Evolutionary conservation across 192 early-diverging fungal species (phyloP).

Genomic region (Coemansia sp.): DNA sequence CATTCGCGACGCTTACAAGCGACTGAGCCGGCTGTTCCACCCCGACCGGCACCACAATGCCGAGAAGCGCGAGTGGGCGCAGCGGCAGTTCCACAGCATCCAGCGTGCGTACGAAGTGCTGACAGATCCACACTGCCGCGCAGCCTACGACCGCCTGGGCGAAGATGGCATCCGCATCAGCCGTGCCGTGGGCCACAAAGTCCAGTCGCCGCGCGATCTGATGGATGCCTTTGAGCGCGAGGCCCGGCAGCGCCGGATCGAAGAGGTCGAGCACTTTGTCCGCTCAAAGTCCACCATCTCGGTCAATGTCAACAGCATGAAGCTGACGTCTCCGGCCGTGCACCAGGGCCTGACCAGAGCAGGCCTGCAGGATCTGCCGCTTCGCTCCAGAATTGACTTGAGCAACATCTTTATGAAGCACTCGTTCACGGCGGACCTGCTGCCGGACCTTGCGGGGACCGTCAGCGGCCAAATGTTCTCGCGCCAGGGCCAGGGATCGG

Average conservation of each 20-base stretch:
- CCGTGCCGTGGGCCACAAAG: slow-evolving; percentile 58
- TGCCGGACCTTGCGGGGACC: slow-evolving; percentile 44
- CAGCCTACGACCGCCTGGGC: slow-evolving; percentile 91
- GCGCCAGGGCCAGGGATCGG: slow-evolving; percentile 60
- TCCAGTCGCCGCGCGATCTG: slow-evolving; percentile 66
- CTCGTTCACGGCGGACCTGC: slow-evolving; percentile 58
- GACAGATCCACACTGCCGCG: slow-evolving; percentile 65
- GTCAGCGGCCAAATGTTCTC: slow-evolving; percentile 60
- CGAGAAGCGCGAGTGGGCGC: slow-evolving; percentile 59
- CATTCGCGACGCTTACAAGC: slow-evolving; percentile 69
- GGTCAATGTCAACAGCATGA: slow-evolving; percentile 28
- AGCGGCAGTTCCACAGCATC: slow-evolving; percentile 69
- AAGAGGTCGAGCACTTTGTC: slow-evolving; percentile 61
- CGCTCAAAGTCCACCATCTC: slow-evolving; percentile 51
- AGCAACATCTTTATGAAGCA: slow-evolving; percentile 29
- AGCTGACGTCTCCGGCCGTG: neutral
- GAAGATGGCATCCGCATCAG: slow-evolving; percentile 70
- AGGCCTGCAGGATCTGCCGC: neutral
- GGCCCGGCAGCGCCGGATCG: slow-evolving; percentile 52
- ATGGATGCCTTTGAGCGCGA: slow-evolving; percentile 61
- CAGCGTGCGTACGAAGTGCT: slow-evolving; percentile 81
- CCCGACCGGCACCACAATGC: slow-evolving; percentile 67
- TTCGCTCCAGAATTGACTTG: too few relatives aligned
- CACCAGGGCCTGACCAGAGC: neutral
- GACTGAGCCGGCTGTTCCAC: slow-evolving; percentile 68